Evolutionary conservation across 352 stramenopile genomes (phyloP), one percentile per base, ranked within the genome.

Genomic region (Phytopythium ostracodes): DNA sequence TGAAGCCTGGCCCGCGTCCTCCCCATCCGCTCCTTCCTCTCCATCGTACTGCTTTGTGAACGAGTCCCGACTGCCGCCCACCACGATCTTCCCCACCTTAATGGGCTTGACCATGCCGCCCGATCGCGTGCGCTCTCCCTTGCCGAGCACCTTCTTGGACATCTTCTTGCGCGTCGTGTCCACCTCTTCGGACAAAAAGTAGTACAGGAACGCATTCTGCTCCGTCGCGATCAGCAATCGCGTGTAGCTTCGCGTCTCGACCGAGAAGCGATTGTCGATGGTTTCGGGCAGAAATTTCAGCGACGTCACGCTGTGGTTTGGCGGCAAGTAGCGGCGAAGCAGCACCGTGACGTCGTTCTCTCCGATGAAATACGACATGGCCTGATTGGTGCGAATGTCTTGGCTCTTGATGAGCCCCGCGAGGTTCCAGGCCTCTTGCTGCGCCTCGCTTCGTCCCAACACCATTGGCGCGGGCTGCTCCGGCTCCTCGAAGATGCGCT

Each of bases 321-420:
- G 81, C 12, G 86, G 86, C 29, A 93, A 60, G 56, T 82, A 95
- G 43, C 84, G 79, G 43, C 81, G 86, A 38, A 95, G 58, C 42
- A 93, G 72, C 49, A 93, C 76, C 10, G 73, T 75, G n/a, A 92
- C 75, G 49, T 91, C 79, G 17, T 72, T 71, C 44, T 87, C 77
- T 1, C 64, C 64, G 46, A 89, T 75, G 56, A 80, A 82, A 47
- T 95, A 95, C 52, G 72, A 78, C 77, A 92, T 78, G 25, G 82
- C 84, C 60, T 88, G 77, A 56, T 95, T 95, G 12, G 90, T 84
- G 56, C 86, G 86, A 4, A 95, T 75, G 68, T 95, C 86, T 56
- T 89, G 75, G 60, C 73, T 84, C 46, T 83, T 82, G 35, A 95
- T 59, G 18, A 93, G 66, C 0, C 86, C 86, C 17, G 82, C 84